These are phyloP conservation scores for Prasinococcaceae sp. DNA, from an alignment of 139 green algal genomes.

Conservation along the genomic window DNA sequence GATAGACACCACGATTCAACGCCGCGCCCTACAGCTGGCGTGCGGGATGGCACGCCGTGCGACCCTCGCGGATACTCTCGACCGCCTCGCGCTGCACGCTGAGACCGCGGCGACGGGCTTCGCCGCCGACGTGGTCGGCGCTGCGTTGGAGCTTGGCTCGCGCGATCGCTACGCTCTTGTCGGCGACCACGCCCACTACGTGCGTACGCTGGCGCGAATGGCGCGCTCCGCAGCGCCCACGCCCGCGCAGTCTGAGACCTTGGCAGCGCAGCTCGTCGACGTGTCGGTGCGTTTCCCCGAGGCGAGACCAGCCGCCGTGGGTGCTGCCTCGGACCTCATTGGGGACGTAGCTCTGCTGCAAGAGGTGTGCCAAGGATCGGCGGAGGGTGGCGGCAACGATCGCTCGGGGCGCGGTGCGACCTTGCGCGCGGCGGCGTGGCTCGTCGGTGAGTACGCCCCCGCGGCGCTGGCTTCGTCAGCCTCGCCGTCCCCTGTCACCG, in stretches of 20 bases:
- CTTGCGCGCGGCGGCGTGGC: constrained; percentile 25
- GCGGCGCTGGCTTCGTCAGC: background rate
- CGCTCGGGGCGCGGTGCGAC: background rate
- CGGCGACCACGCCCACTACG: background rate
- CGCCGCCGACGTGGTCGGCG: constrained; percentile 21
- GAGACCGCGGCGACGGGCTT: constrained; percentile 11
- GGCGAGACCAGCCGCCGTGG: constrained; percentile 15
- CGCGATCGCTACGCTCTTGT: background rate
- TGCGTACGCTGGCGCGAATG: background rate
- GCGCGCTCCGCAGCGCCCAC: constrained; percentile 1
- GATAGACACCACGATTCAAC: constrained; percentile 15
- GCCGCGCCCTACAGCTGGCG: constrained; percentile 10
- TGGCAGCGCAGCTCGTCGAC: constrained; percentile 28
- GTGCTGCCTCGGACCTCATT: constrained; percentile 1
- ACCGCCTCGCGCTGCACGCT: constrained; percentile 5
- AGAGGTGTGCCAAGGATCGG: background rate
- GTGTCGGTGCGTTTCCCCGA: constrained; percentile 15
- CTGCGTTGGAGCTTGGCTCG: background rate
- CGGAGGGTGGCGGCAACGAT: background rate
- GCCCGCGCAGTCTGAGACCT: no score
- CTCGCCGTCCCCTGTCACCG: background rate
- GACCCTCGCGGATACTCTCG: constrained; percentile 10
- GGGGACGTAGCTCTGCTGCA: constrained; percentile 8
- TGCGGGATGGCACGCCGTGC: constrained; percentile 8
- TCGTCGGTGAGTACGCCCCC: constrained; percentile 27